Evolutionary conservation across 78 protist genomes (phyloP).

Genomic region (Speleostelium caveatum): DNA sequence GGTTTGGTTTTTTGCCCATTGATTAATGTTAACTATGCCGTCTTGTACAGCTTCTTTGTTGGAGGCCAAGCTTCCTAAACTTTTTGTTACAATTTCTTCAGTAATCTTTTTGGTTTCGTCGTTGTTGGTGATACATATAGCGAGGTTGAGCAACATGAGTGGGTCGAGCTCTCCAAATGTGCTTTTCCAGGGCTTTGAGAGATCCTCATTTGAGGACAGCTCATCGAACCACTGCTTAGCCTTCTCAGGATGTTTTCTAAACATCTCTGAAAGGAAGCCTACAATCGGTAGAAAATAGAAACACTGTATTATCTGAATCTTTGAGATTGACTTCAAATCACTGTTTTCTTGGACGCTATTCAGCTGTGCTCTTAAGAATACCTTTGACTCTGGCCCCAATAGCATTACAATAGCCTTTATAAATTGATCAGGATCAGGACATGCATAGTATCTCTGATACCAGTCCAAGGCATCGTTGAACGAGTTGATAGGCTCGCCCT

Average conservation of each 20-base stretch:
- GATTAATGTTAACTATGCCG: neutral
- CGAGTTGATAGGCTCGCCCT: constrained; percentile 4
- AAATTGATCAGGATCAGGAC: constrained; percentile 42
- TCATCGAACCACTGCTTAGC: constrained; percentile 27
- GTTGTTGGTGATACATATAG: neutral
- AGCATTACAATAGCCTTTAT: constrained; percentile 5
- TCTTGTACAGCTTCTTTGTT: neutral
- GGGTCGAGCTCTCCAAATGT: constrained; percentile 52
- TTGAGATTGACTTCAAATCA: constrained; percentile 35
- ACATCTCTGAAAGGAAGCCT: constrained; percentile 48
- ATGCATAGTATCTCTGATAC: constrained; percentile 40
- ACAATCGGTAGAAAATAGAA: constrained; percentile 61
- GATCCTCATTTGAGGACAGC: neutral
- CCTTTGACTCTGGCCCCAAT: constrained; percentile 31
- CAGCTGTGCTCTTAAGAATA: constrained; percentile 1
- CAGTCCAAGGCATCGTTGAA: constrained; percentile 56
- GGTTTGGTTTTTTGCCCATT: constrained; percentile 29
- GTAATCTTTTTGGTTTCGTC: neutral
- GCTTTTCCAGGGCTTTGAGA: constrained; percentile 35
- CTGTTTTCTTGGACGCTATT: neutral
- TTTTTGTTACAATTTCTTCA: neutral
- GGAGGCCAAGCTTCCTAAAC: neutral
- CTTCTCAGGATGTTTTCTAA: constrained; percentile 17
- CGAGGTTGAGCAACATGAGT: constrained; percentile 31
- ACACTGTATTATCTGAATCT: constrained; percentile 35